Conservation (phyloP, 495 filamentous ascomycete species). For the Evansstolkia leycettana region DNA sequence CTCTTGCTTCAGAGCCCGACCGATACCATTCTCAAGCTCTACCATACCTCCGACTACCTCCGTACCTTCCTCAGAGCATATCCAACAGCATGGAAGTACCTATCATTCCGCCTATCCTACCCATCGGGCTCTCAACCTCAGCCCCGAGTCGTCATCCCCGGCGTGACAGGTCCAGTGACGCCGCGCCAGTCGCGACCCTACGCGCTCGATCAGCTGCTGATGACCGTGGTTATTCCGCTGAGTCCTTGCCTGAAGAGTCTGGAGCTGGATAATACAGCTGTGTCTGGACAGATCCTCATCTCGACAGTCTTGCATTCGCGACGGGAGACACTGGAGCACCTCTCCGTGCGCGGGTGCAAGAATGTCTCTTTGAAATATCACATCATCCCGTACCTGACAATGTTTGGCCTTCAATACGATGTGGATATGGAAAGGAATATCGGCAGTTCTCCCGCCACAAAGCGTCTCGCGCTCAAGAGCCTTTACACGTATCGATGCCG, state of each 20-base stretch:
- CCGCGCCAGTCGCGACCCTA: constrained; percentile 42
- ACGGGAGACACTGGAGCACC: constrained; percentile 40
- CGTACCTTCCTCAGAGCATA: constrained; percentile 42
- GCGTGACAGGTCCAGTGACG: constrained; percentile 19
- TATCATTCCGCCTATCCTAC: constrained; percentile 44
- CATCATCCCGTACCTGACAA: constrained; percentile 44
- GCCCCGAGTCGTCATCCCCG: constrained; percentile 22
- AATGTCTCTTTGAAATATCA: constrained; percentile 56
- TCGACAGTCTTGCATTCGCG: constrained; percentile 40
- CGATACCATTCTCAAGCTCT: constrained; percentile 41
- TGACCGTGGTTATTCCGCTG: constrained; percentile 42
- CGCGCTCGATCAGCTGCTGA: constrained; percentile 43
- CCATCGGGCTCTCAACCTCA: constrained; percentile 27
- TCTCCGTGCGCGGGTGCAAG: constrained; percentile 52
- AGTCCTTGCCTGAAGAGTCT: constrained; percentile 42
- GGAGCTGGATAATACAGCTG: constrained; percentile 50
- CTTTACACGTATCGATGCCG: constrained; percentile 50
- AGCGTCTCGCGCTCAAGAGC: constrained; percentile 42
- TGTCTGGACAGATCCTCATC: constrained; percentile 42
- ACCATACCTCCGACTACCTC: constrained; percentile 43
- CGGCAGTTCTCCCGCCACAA: constrained; percentile 19
- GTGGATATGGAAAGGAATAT: constrained; percentile 26
- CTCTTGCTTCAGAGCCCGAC: constrained; percentile 46
- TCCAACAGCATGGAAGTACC: constrained; percentile 48
- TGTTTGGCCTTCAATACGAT: constrained; percentile 35